Evolutionary conservation across 192 early-diverging fungal genomes (phyloP).

Genomic region (Tieghemiomyces parasiticus): DNA sequence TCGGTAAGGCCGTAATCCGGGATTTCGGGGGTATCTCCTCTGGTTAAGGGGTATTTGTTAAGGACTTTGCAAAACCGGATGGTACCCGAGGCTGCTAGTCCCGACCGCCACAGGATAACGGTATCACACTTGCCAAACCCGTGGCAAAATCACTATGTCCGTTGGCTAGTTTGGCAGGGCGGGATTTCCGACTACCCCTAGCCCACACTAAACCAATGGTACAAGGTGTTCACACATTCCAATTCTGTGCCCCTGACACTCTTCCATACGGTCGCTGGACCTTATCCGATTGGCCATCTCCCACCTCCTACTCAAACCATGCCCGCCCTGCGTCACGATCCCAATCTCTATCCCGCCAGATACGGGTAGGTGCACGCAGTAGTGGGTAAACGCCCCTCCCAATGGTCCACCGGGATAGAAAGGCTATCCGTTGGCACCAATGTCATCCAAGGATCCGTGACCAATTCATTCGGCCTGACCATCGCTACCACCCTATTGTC

Average conservation of each 20-base stretch:
- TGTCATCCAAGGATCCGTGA: background rate
- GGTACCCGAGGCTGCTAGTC: background rate
- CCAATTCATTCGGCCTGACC: background rate
- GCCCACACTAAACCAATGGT: too few relatives aligned
- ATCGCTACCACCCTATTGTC: background rate
- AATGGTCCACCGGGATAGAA: too few relatives aligned
- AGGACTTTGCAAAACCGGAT: background rate
- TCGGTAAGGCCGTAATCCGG: conserved; percentile 23
- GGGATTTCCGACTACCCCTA: background rate
- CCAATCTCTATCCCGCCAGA: too few relatives aligned
- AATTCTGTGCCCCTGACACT: too few relatives aligned
- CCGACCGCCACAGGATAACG: background rate
- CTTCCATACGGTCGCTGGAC: too few relatives aligned
- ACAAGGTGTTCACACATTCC: too few relatives aligned
- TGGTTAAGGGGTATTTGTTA: background rate
- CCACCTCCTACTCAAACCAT: too few relatives aligned
- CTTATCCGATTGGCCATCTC: too few relatives aligned
- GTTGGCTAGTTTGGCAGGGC: background rate
- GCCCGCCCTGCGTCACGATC: too few relatives aligned
- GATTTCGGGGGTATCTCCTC: background rate
- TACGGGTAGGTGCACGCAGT: too few relatives aligned
- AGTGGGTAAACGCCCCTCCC: too few relatives aligned
- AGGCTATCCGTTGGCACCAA: conserved; percentile 13
- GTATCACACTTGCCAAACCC: background rate
- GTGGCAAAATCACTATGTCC: background rate